Evolutionary conservation across 768 basidiomycete genomes (phyloP).

Genomic region (Suillus subalutaceus): DNA sequence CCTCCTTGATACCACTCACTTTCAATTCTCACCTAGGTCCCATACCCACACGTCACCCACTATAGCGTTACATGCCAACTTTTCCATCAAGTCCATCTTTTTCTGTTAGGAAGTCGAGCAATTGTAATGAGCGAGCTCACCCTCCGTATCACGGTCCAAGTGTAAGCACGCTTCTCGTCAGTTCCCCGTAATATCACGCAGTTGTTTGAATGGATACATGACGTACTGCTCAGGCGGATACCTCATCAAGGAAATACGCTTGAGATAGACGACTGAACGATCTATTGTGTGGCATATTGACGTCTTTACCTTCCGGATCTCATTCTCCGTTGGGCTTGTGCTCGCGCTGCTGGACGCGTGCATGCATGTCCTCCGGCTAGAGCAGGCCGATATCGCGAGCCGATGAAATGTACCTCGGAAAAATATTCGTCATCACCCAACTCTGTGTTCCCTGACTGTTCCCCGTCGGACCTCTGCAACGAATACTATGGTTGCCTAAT

Average conservation of each 20-base stretch:
- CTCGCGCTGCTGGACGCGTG: background rate
- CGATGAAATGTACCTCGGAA: background rate
- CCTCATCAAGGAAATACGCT: background rate
- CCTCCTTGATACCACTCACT: background rate
- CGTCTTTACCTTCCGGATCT: constrained; percentile 52
- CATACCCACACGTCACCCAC: background rate
- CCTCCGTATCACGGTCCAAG: background rate
- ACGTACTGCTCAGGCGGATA: background rate
- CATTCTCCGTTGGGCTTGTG: constrained; percentile 28
- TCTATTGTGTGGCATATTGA: constrained; percentile 9
- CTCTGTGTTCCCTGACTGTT: background rate
- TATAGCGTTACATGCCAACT: background rate
- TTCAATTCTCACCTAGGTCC: background rate
- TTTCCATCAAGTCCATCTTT: background rate
- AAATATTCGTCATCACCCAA: background rate
- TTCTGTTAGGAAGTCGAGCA: background rate
- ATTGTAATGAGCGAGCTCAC: background rate
- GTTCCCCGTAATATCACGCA: background rate
- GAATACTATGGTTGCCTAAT: background rate
- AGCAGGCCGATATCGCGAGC: background rate
- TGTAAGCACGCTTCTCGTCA: background rate
- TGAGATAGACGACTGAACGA: background rate
- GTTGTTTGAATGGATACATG: background rate
- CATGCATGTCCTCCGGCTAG: too few relatives aligned
- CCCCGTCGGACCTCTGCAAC: background rate